These are phyloP conservation scores for Podila horticola DNA, from an alignment of 192 early-diverging fungal genomes.

Conservation along the genomic window DNA sequence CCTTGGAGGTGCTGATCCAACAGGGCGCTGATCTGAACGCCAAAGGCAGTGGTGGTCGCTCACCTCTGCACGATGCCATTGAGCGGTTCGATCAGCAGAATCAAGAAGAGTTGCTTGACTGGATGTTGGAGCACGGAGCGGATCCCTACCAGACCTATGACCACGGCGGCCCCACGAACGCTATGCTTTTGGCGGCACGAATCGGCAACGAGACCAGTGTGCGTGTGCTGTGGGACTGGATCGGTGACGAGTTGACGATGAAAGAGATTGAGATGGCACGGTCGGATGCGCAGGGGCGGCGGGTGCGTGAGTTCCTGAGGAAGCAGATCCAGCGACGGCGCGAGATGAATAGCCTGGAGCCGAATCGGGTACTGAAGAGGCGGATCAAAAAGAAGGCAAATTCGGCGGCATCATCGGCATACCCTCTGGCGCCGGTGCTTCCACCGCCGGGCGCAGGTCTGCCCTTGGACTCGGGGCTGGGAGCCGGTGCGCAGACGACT, in stretches of 20 bases:
- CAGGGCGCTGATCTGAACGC: conserved; percentile 51
- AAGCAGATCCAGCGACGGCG: conserved; percentile 46
- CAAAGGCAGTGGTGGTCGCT: conserved; percentile 39
- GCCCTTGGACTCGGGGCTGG: background rate
- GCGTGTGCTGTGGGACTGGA: conserved; percentile 45
- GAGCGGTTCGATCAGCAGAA: conserved; percentile 52
- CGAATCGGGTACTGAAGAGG: conserved; percentile 17
- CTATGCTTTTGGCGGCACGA: conserved; percentile 33
- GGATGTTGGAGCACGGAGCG: conserved; percentile 59
- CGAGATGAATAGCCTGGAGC: conserved; percentile 47
- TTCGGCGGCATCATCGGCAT: background rate
- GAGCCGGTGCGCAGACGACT: background rate
- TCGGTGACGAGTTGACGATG: conserved; percentile 47
- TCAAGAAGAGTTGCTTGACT: conserved; percentile 51
- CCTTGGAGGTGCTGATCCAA: conserved; percentile 22
- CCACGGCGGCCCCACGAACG: conserved; percentile 28
- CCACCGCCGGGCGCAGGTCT: background rate
- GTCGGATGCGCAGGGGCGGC: conserved; percentile 36
- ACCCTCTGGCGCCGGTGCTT: too few relatives aligned
- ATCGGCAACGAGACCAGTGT: conserved; percentile 38
- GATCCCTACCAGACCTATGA: conserved; percentile 54
- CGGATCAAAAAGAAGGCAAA: conserved; percentile 21
- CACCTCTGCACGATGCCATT: conserved; percentile 46
- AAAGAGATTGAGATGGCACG: conserved; percentile 50
- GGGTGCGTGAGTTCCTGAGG: conserved; percentile 45